Evolutionary conservation across 148 eudicot species (phyloP).

Genomic region (Polygonum aviculare): DNA sequence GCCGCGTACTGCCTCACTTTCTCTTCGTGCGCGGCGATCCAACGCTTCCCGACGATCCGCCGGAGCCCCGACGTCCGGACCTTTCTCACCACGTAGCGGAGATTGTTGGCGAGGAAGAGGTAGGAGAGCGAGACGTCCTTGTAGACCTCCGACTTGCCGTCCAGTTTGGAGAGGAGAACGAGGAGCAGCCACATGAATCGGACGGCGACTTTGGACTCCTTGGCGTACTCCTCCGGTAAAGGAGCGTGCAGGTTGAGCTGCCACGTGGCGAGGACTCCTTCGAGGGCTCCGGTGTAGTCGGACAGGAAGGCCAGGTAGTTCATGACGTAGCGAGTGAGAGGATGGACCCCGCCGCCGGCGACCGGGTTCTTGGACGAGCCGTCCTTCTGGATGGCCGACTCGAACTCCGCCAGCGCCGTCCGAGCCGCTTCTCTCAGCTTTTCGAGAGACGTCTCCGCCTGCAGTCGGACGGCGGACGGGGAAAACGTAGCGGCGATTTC

Average conservation of each 20-base stretch:
- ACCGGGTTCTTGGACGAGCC: slow-evolving; percentile 30
- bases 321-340: slow-evolving; percentile 47
- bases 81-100: slow-evolving; percentile 44
- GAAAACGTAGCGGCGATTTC: slow-evolving; percentile 53
- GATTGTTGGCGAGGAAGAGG: slow-evolving; percentile 68
- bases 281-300: slow-evolving; percentile 33
- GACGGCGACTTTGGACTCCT: slow-evolving; percentile 23
- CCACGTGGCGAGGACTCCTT: slow-evolving; percentile 37
- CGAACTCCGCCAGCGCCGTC: slow-evolving; percentile 39
- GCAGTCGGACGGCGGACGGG: slow-evolving; percentile 24
- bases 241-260: slow-evolving; percentile 24
- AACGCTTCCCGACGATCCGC: slow-evolving; percentile 51
- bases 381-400: slow-evolving; percentile 41
- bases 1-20: slow-evolving; percentile 53
- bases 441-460: slow-evolving; percentile 23
- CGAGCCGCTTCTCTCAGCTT: slow-evolving; percentile 38
- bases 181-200: slow-evolving; percentile 59
- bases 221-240: slow-evolving; percentile 37
- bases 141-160: slow-evolving; percentile 52
- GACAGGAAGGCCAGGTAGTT: slow-evolving; percentile 34
- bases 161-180: slow-evolving; percentile 55
- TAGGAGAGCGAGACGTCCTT: slow-evolving; percentile 56
- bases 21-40: slow-evolving; percentile 42
- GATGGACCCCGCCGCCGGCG: slow-evolving; percentile 52
- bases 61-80: slow-evolving; percentile 41